Percentiles rank a stretch among this genome's conserved stretches.
These are phyloP conservation scores for Paraglomus occultum DNA, from an alignment of 192 early-diverging fungal species.

Conservation along the genomic window DNA sequence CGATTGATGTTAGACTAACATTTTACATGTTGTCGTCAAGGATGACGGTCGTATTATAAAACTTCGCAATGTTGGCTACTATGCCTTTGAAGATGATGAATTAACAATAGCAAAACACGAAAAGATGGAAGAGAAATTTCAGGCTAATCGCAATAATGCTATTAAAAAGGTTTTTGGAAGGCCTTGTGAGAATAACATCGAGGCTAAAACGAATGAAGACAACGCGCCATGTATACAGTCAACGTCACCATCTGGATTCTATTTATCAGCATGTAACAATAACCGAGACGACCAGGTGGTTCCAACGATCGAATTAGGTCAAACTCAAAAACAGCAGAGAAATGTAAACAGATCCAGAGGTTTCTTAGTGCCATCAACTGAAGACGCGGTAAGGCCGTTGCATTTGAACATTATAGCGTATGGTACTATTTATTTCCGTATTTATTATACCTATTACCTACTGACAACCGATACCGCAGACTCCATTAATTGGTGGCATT, in stretches of 20 bases:
- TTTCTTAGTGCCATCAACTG: neutral
- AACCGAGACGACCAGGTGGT: constrained; percentile 26
- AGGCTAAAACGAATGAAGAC: constrained; percentile 21
- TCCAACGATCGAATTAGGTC: constrained; percentile 34
- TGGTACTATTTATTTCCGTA: neutral
- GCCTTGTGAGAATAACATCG: constrained; percentile 16
- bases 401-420: no score
- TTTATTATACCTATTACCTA: neutral
- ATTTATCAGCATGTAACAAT: constrained; percentile 20
- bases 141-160: constrained; percentile 14
- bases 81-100: constrained; percentile 63
- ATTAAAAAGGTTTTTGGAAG: neutral
- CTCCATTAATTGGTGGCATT: constrained; percentile 56
- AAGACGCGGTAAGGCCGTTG: neutral
- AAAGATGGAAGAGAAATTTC: constrained; percentile 44
- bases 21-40: constrained; percentile 29
- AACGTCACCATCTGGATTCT: constrained; percentile 20
- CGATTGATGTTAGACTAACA: neutral
- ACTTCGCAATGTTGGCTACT: constrained; percentile 60
- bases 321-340: constrained; percentile 25
- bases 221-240: constrained; percentile 14
- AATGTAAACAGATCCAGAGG: constrained; percentile 23
- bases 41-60: constrained; percentile 55
- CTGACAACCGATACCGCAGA: constrained; percentile 22
- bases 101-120: constrained; percentile 46